Conservation (phyloP, 208 protist species). For the Crithidia expoeki region DNA sequence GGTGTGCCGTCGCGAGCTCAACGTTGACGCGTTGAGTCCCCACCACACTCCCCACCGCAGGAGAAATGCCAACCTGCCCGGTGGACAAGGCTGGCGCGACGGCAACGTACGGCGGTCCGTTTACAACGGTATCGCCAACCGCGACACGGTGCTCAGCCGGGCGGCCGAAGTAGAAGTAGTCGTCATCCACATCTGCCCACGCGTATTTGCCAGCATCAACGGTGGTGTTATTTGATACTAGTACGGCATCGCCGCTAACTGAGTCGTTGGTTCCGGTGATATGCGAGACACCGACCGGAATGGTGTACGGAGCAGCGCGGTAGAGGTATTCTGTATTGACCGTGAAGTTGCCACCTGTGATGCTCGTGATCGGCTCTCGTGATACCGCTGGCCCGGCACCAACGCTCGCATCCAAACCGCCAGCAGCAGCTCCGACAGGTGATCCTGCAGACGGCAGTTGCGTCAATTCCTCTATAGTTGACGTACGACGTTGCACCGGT, state of each 20-base stretch:
- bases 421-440: neutral
- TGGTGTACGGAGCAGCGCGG: constrained; percentile 12
- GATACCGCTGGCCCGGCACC: neutral
- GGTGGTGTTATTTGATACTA: constrained; percentile 43
- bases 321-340: constrained; percentile 59
- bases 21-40: constrained; percentile 41
- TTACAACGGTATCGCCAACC: neutral
- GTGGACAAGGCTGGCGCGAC: neutral
- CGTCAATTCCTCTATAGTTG: constrained; percentile 36
- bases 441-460: constrained; percentile 18
- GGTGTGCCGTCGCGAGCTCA: constrained; percentile 5
- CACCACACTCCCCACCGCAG: constrained; percentile 55
- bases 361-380: constrained; percentile 43
- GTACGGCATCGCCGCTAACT: neutral
- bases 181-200: constrained; percentile 66
- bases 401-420: neutral
- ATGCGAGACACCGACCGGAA: constrained; percentile 14
- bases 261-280: neutral
- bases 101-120: constrained; percentile 16
- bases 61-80: constrained; percentile 30
- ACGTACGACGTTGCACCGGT: constrained; percentile 13
- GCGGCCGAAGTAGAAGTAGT: constrained; percentile 88
- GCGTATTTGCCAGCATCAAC: neutral
- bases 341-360: constrained; percentile 60
- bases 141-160: constrained; percentile 12